Evolutionary conservation across 2,329 filamentous ascomycete species (phyloP).

Genomic region (Fusarium humuli): DNA sequence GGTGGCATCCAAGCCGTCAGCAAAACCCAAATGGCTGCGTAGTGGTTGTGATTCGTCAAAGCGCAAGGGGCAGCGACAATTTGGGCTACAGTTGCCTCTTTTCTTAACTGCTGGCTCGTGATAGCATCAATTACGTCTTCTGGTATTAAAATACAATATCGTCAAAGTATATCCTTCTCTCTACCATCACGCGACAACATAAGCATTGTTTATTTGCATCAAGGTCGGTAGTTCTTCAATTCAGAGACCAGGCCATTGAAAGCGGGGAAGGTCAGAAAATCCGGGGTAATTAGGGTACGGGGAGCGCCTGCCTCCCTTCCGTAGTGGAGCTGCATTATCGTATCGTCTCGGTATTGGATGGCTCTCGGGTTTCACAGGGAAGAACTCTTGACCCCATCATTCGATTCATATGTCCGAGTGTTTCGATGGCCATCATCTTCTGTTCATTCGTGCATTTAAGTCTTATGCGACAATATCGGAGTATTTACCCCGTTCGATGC

Average conservation of each 20-base stretch:
- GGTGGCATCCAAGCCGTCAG: conserved; percentile 35
- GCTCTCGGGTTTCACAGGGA: conserved; percentile 19
- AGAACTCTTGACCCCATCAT: conserved; percentile 13
- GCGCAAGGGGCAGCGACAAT: conserved; percentile 23
- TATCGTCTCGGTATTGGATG: conserved; percentile 14
- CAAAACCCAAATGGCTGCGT: conserved; percentile 30
- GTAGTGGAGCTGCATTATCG: conserved; percentile 36
- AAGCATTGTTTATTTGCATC: background rate
- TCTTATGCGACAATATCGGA: background rate
- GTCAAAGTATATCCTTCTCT: background rate
- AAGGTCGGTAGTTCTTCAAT: conserved; percentile 38
- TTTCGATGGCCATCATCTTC: conserved; percentile 21
- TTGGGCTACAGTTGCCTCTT: background rate
- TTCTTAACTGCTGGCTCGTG: background rate
- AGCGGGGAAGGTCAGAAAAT: conserved; percentile 44
- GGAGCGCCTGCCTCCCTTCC: conserved; percentile 35
- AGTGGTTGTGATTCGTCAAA: conserved; percentile 39
- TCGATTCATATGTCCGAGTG: conserved; percentile 32
- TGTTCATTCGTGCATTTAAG: background rate
- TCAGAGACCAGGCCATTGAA: conserved; percentile 18
- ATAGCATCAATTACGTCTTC: background rate
- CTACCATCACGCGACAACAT: conserved; percentile 24
- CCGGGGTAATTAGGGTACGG: conserved; percentile 46
- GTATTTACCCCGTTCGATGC: conserved; percentile 9
- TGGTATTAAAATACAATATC: background rate